A percentile compares a stretch with the other conserved stretches of the same genome.
phyloP scores from a whole-genome alignment of 768 basidiomycete genomes.

The Zangia roseola region DNA sequence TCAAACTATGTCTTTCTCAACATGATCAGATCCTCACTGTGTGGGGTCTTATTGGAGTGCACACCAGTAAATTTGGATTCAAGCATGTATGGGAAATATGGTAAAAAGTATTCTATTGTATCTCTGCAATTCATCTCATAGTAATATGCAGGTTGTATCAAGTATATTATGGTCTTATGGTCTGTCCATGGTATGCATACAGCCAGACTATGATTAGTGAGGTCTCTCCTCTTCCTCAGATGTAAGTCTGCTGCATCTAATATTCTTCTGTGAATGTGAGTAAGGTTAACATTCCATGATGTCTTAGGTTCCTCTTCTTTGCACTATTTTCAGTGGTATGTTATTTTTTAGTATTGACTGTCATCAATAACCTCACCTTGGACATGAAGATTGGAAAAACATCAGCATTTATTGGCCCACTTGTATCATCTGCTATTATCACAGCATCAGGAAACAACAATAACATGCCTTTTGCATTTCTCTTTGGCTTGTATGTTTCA shows the following conservation, averaged over 20 bases:
- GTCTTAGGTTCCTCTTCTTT: conserved; percentile 64
- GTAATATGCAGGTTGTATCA: conserved; percentile 55
- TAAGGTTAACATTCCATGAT: not conserved
- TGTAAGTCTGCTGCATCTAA: conserved; percentile 38
- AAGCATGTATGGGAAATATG: conserved; percentile 84
- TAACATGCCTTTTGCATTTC: conserved; percentile 75
- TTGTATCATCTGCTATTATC: conserved; percentile 75
- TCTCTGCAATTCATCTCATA: not conserved
- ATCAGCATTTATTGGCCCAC: conserved; percentile 73
- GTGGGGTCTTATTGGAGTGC: conserved; percentile 79
- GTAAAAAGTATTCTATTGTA: conserved; percentile 29
- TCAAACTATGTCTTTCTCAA: not conserved
- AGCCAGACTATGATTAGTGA: conserved; percentile 84
- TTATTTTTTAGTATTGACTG: conserved; percentile 6
- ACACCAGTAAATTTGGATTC: conserved; percentile 72
- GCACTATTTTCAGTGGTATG: conserved; percentile 68
- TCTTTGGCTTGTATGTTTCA: conserved; percentile 61
- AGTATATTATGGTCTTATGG: conserved; percentile 68
- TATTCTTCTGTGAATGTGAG: not conserved
- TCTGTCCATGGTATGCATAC: conserved; percentile 80
- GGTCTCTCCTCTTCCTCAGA: conserved; percentile 70
- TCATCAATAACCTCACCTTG: not conserved
- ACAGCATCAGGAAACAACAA: conserved; percentile 64
- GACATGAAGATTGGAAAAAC: conserved; percentile 61
- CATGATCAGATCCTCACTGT: conserved; percentile 52